These are phyloP conservation scores for Sphenostylis stenocarpa DNA, from an alignment of 306 rosid genomes.

Conservation along the genomic window DNA sequence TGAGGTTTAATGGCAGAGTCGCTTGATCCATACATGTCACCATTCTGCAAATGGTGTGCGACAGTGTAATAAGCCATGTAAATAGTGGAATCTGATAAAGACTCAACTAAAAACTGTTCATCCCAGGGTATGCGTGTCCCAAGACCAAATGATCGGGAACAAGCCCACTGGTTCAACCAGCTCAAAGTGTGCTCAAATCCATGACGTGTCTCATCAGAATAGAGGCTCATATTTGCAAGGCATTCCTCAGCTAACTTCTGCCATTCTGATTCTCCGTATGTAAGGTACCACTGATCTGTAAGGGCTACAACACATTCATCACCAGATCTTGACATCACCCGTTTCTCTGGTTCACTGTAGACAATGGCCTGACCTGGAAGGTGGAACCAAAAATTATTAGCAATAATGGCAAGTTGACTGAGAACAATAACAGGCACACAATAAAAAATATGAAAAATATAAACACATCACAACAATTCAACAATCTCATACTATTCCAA, in stretches of 20 bases:
- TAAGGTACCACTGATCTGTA: conserved; percentile 95
- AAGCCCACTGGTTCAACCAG: conserved; percentile 98
- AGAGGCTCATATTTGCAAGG: conserved; percentile 62
- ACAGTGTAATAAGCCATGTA: conserved; percentile 96
- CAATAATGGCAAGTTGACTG: not conserved
- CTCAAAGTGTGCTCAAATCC: conserved; percentile 89
- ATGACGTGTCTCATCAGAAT: conserved; percentile 79
- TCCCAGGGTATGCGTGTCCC: conserved; percentile 98
- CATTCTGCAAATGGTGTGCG: conserved; percentile 70
- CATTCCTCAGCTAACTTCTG: conserved; percentile 77
- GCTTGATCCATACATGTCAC: conserved; percentile 67
- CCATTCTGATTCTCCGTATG: conserved; percentile 89
- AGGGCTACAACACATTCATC: conserved; percentile 96
- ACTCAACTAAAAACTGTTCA: conserved; percentile 80
- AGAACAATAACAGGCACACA: not conserved
- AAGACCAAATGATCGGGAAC: conserved; percentile 93
- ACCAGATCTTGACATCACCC: conserved; percentile 81
- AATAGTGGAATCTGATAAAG: conserved; percentile 88
- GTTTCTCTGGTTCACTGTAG: conserved; percentile 92
- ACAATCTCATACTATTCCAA: not conserved
- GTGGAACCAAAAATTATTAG: not conserved
- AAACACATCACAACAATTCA: too few relatives aligned
- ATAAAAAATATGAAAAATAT: not conserved
- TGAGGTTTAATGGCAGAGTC: conserved; percentile 61
- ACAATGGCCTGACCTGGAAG: conserved; percentile 62